Percentiles rank a stretch among this genome's conserved stretches.
Evolutionary conservation across 441 rosid genomes (phyloP).

Genomic region (Lepidium campestre): DNA sequence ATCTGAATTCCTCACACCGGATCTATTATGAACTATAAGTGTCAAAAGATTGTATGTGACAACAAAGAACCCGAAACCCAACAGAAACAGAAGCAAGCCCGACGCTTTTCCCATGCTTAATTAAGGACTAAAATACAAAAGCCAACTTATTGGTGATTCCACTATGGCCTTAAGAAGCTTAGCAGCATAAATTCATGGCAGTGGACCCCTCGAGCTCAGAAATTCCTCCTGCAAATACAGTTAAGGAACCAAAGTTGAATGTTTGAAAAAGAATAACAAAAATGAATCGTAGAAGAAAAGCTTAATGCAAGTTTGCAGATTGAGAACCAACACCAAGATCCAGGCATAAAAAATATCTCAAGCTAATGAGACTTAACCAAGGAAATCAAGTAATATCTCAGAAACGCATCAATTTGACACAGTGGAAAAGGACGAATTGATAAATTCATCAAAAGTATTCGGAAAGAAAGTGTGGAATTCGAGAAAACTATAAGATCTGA

Average conservation of each 20-base stretch:
- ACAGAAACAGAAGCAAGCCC: slow-evolving; percentile 36
- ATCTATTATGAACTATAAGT: slow-evolving; percentile 44
- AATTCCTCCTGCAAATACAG: slow-evolving; percentile 14
- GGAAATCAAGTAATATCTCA: not conserved
- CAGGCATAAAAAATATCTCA: not conserved
- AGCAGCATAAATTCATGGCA: not conserved
- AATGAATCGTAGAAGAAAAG: not conserved
- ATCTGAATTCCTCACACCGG: slow-evolving; percentile 31
- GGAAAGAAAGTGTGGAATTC: not conserved
- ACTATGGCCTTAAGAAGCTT: not conserved
- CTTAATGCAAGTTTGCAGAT: not conserved
- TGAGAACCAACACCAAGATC: not conserved
- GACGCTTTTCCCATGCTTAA: slow-evolving; percentile 50
- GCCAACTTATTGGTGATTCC: not conserved
- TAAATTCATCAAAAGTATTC: not conserved
- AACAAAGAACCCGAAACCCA: slow-evolving; percentile 58
- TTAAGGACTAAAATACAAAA: not conserved
- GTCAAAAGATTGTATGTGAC: slow-evolving; percentile 64
- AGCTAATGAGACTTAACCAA: not conserved
- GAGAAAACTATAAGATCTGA: not conserved
- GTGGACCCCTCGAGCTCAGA: slow-evolving; percentile 1
- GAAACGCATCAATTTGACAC: not conserved
- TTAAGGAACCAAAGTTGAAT: not conserved
- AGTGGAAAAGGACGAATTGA: no score
- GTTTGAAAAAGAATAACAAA: not conserved